Base-by-base conservation (phyloP, 352 stramenopile species). In the Globisporangium sylvaticum region DNA sequence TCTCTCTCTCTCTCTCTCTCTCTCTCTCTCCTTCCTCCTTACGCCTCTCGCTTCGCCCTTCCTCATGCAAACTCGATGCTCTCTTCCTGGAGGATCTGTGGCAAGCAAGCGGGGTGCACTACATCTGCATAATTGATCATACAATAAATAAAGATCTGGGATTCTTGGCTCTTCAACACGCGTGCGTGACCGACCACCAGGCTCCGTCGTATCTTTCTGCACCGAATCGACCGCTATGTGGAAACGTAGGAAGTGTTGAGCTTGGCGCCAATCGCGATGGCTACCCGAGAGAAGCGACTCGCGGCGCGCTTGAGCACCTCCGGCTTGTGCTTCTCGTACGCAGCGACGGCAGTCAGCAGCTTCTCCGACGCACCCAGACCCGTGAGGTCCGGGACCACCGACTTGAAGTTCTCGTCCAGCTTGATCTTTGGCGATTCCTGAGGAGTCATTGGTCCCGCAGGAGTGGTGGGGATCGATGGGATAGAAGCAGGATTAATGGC, bases 241-340 rank as follows among this genome's bases (percentile, higher is more conserved):
- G 63, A 20, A 52, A 84, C 79, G 67, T 89, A 94, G 15, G 80
- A 80, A 29, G 87, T 93, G 46, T 71, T 89, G 52, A 94, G 78
- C 71, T 92, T 94, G 56, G 87, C 85, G 34, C 87, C 87, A 48
- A 94, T 91, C 0, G 81, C 73, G 32, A 91, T 70, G 14, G 84
- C 84, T 57, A 94, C 89, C 31, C 83, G 81, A 32, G 75, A 79
- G 66, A 94, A 94, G 25, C 83, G 78, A 24, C 65, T 66, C 10
- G 84, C 77, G 18, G 81, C 75, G 10, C 84, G 80, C 52, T 89
- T 85, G 50, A 94, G 62, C 44, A 94, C 84, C 37, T 92, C 81
- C 2, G 87, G 87, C 20, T 93, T 91, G 64, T 94, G 81, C 67
- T 94, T 94, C 67, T 92, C 87, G 58, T 90, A 93, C 12, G 87